Evolutionary conservation across 129 eudicot species (phyloP).

Genomic region (Lonicera japonica): DNA sequence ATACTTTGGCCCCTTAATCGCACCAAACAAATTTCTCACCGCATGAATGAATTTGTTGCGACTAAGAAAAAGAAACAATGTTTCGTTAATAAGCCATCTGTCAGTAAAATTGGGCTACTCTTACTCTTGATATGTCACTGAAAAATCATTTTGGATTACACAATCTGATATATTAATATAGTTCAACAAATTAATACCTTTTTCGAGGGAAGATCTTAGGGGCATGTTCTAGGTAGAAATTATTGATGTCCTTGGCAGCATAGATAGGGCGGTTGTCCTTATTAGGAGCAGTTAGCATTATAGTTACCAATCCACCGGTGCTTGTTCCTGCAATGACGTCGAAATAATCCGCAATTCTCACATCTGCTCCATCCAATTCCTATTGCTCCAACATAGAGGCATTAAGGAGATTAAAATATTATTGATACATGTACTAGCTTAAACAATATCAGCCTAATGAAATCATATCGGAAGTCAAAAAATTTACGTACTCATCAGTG

Average conservation of each 20-base stretch:
- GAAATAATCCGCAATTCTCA: constrained; percentile 57
- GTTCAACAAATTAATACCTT: constrained; percentile 19
- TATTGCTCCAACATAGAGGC: constrained; percentile 1
- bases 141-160: too few relatives aligned
- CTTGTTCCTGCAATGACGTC: constrained; percentile 73
- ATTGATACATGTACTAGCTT: background rate
- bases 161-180: too few relatives aligned
- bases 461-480: too few relatives aligned
- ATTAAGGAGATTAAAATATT: background rate
- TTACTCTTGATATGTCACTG: too few relatives aligned
- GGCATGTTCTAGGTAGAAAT: constrained; percentile 41
- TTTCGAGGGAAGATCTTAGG: constrained; percentile 53
- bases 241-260: constrained; percentile 41
- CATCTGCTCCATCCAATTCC: constrained; percentile 62
- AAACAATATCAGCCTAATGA: too few relatives aligned
- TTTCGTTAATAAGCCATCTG: background rate
- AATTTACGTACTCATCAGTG: too few relatives aligned
- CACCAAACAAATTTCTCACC: background rate
- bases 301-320: constrained; percentile 57
- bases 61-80: background rate
- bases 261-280: constrained; percentile 40
- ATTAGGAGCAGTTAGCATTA: constrained; percentile 62
- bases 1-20: constrained; percentile 26
- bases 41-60: background rate
- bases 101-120: background rate